Evolutionary conservation across 805 yeast species (phyloP).

Genomic region (Candida nanaspora): DNA sequence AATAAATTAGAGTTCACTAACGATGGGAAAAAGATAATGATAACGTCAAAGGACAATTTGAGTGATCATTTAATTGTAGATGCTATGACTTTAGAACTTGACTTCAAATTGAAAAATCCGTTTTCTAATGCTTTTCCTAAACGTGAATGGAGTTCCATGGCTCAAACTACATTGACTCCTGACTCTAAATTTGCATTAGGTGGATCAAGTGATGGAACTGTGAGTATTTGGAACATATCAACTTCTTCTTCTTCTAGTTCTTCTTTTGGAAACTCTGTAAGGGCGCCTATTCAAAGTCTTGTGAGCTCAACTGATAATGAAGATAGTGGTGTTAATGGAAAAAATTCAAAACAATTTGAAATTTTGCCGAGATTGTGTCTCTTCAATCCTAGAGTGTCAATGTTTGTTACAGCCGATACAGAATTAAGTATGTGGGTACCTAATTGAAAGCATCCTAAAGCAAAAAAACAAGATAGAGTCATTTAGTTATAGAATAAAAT

Average conservation of each 20-base stretch:
- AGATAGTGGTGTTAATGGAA: not conserved
- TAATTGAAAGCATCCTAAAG: slow-evolving; percentile 1
- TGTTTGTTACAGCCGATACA: slow-evolving; percentile 59
- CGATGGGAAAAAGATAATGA: slow-evolving; percentile 32
- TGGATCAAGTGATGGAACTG: slow-evolving; percentile 49
- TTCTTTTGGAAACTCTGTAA: too few relatives aligned
- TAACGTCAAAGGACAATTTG: slow-evolving; percentile 19
- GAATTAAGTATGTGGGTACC: slow-evolving; percentile 40
- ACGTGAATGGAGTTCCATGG: slow-evolving; percentile 25
- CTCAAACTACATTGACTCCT: slow-evolving; percentile 54
- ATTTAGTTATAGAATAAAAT: not conserved
- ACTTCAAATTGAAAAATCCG: not conserved
- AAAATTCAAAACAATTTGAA: too few relatives aligned
- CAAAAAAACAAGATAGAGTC: slow-evolving; percentile 1
- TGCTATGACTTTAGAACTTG: slow-evolving; percentile 6
- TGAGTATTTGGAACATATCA: slow-evolving; percentile 45
- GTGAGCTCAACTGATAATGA: too few relatives aligned
- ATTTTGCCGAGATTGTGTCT: slow-evolving; percentile 40
- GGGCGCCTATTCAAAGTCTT: too few relatives aligned
- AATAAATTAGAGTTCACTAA: slow-evolving; percentile 36
- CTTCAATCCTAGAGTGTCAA: slow-evolving; percentile 55
- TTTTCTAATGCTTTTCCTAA: not conserved
- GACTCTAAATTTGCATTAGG: slow-evolving; percentile 58
- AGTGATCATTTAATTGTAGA: slow-evolving; percentile 4
- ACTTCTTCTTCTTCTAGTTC: too few relatives aligned